Conservation (phyloP, 352 stramenopile species). For the Peronosclerospora sorghi region DNA sequence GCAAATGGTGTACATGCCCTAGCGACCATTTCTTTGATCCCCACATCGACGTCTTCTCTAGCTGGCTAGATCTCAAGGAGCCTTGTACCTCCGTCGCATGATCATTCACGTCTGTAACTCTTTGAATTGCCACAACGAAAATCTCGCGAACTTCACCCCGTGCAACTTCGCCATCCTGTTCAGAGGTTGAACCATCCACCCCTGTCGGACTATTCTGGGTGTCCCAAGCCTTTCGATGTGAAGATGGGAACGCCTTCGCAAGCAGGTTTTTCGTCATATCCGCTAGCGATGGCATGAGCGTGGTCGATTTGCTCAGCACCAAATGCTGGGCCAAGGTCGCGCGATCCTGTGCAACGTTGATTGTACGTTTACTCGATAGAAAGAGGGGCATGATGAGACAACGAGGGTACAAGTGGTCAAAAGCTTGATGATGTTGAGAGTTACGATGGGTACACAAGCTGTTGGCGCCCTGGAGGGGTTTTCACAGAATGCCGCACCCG, state of each 20-base stretch:
- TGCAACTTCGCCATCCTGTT: conserved; percentile 6
- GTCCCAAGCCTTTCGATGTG: conserved; percentile 17
- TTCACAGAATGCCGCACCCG: conserved; percentile 14
- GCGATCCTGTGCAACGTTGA: background rate
- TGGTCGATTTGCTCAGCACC: conserved; percentile 15
- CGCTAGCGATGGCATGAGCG: conserved; percentile 21
- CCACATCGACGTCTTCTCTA: conserved; percentile 15
- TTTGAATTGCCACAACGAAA: conserved; percentile 29
- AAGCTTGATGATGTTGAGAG: background rate
- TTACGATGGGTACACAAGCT: background rate
- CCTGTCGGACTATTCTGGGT: conserved; percentile 20
- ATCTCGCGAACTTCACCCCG: conserved; percentile 27
- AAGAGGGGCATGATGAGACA: conserved; percentile 1
- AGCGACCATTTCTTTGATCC: conserved; percentile 12
- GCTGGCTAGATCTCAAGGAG: conserved; percentile 1
- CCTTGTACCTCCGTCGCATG: conserved; percentile 1
- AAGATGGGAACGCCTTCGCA: conserved; percentile 20
- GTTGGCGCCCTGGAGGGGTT: conserved; percentile 10
- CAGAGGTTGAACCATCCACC: conserved; percentile 12
- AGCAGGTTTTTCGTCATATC: conserved; percentile 29
- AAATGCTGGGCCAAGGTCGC: conserved; percentile 14
- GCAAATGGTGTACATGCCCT: conserved; percentile 6
- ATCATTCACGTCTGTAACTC: conserved; percentile 8
- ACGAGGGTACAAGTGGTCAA: too few relatives aligned
- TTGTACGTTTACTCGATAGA: background rate